Evolutionary conservation across 257 asterid species (phyloP).

Genomic region (Oldenlandia corymbosa): DNA sequence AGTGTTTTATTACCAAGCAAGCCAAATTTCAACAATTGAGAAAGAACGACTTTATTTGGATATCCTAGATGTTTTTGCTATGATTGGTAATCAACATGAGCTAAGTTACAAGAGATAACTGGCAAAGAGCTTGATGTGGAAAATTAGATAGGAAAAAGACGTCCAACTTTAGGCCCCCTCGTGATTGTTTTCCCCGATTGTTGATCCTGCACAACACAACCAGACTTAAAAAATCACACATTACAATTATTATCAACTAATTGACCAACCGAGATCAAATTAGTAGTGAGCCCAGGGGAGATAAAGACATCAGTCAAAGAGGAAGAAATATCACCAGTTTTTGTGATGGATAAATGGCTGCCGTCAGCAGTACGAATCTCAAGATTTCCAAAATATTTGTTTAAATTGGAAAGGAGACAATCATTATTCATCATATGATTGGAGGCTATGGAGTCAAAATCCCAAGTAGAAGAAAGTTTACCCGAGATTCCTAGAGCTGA

Average conservation of each 20-base stretch:
- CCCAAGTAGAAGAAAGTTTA: background rate
- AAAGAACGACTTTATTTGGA: background rate
- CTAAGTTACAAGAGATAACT: background rate
- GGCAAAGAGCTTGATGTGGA: background rate
- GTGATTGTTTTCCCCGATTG: no score
- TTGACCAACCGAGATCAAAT: background rate
- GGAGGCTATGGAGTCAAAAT: background rate
- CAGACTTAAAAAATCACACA: no score
- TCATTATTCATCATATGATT: background rate
- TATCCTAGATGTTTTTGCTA: slow-evolving; percentile 5
- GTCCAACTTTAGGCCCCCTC: background rate
- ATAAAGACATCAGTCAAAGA: slow-evolving; percentile 1
- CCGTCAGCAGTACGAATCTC: background rate
- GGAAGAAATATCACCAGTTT: background rate
- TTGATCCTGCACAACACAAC: no score
- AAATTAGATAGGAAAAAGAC: background rate
- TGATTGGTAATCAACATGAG: background rate
- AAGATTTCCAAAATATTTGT: slow-evolving; percentile 2
- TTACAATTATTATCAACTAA: no score
- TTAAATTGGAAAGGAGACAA: background rate
- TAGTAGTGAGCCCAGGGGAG: background rate
- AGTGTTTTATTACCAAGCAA: background rate
- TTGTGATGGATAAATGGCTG: background rate
- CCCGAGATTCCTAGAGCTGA: no score
- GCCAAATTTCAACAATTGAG: background rate